phyloP scores from a whole-genome alignment of 2,329 filamentous ascomycete genomes.

The Chlorencoelia australis region DNA sequence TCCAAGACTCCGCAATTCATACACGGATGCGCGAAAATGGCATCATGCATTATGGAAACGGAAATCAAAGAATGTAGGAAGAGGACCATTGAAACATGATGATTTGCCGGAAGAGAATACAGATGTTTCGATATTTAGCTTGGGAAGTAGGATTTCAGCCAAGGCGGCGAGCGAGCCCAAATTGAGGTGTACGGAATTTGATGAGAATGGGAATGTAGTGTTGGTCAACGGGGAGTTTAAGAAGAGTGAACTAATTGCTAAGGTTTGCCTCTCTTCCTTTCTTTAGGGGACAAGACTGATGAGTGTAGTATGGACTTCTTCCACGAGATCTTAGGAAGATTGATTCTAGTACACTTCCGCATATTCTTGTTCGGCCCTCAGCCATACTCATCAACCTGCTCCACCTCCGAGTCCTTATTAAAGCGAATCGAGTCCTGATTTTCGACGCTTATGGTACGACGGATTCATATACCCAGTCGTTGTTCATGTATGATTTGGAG shows the following conservation, averaged over 20 bases:
- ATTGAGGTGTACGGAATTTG: conserved; percentile 88
- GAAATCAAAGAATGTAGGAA: conserved; percentile 15
- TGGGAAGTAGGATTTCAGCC: conserved; percentile 58
- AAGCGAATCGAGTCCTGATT: conserved; percentile 84
- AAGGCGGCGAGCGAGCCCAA: conserved; percentile 78
- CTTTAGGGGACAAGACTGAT: conserved; percentile 13
- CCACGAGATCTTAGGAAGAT: conserved; percentile 96
- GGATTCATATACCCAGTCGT: conserved; percentile 87
- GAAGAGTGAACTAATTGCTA: conserved; percentile 93
- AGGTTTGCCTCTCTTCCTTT: conserved; percentile 41
- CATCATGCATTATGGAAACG: conserved; percentile 18
- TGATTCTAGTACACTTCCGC: conserved; percentile 88
- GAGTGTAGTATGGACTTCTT: conserved; percentile 68
- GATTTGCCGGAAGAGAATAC: conserved; percentile 53
- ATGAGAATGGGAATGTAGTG: conserved; percentile 84
- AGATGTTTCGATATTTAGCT: conserved; percentile 54
- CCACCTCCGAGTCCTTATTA: conserved; percentile 93
- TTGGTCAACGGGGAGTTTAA: conserved; percentile 93
- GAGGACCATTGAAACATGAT: conserved; percentile 39
- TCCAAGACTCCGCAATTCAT: conserved; percentile 12
- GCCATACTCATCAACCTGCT: conserved; percentile 92
- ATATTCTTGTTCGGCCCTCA: conserved; percentile 86
- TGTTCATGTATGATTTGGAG: conserved; percentile 97
- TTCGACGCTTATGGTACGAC: conserved; percentile 95
- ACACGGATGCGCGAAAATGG: conserved; percentile 16